A percentile compares a stretch with the other conserved stretches of the same genome.
These are phyloP conservation scores for Claviceps paspali DNA, from an alignment of 2,329 filamentous ascomycete species.

Conservation along the genomic window DNA sequence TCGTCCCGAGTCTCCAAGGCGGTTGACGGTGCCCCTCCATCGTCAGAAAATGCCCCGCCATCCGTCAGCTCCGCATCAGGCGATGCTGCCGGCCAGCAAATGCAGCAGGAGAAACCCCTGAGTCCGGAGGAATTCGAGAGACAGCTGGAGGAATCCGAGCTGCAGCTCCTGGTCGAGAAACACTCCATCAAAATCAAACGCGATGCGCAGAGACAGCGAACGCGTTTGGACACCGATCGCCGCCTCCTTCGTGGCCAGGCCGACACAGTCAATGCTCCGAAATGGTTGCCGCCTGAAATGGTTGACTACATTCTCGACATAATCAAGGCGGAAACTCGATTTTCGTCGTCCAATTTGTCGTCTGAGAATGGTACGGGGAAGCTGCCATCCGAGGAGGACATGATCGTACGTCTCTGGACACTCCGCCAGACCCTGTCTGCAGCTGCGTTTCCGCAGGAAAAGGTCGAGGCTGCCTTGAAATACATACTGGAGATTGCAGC, in stretches of 20 bases:
- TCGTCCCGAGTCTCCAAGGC: conserved; percentile 11
- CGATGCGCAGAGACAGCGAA: conserved; percentile 62
- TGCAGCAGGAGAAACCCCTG: conserved; percentile 31
- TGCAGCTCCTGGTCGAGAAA: conserved; percentile 79
- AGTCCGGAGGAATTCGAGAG: conserved; percentile 81
- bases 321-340: conserved; percentile 50
- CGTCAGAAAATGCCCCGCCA: conserved; percentile 13
- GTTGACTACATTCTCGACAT: conserved; percentile 63
- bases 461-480: conserved; percentile 48
- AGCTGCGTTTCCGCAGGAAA: conserved; percentile 50
- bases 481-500: conserved; percentile 53
- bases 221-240: conserved; percentile 70
- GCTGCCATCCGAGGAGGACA: conserved; percentile 56
- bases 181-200: conserved; percentile 62
- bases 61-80: conserved; percentile 7
- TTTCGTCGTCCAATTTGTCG: conserved; percentile 33
- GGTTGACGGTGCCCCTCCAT: conserved; percentile 12
- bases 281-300: conserved; percentile 70
- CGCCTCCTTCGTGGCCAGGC: conserved; percentile 69
- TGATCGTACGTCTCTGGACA: conserved; percentile 70
- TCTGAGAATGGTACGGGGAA: conserved; percentile 34
- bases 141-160: conserved; percentile 77
- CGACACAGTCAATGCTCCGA: conserved; percentile 51
- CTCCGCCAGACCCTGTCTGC: conserved; percentile 57
- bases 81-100: conserved; percentile 4